Percentiles rank a stretch among this genome's conserved stretches.
Evolutionary conservation across 257 asterid species (phyloP).

Genomic region (Eustoma russellianum): DNA sequence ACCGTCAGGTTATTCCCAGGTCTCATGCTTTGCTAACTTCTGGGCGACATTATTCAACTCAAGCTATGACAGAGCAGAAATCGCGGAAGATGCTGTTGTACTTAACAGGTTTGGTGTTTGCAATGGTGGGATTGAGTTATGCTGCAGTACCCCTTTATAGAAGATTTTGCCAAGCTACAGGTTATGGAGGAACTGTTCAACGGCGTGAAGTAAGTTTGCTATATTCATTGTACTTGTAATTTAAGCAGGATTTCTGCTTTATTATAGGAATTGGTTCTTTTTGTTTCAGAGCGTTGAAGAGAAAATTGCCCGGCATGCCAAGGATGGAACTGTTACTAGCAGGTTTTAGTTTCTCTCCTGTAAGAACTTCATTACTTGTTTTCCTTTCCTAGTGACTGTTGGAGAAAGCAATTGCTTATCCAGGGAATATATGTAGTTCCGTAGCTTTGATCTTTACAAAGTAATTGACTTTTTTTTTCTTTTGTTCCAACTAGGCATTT

Average conservation of each 20-base stretch:
- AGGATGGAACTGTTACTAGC: conserved; percentile 72
- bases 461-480: no score
- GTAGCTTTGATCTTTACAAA: no score
- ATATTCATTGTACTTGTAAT: conserved; percentile 1
- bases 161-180: conserved; percentile 97
- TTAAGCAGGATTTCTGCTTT: background rate
- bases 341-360: conserved; percentile 26
- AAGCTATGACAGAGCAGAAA: conserved; percentile 49
- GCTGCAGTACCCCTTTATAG: conserved; percentile 95
- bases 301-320: conserved; percentile 80
- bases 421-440: no score
- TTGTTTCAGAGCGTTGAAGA: conserved; percentile 71
- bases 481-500: no score
- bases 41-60: conserved; percentile 45
- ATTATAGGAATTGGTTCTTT: conserved; percentile 6
- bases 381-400: no score
- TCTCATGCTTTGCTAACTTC: conserved; percentile 17
- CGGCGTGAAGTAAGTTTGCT: conserved; percentile 55
- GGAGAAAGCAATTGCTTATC: no score
- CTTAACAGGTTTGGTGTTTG: conserved; percentile 81
- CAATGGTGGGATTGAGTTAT: conserved; percentile 86
- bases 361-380: no score
- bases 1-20: conserved; percentile 19
- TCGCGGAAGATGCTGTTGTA: conserved; percentile 72
- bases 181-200: conserved; percentile 94